Evolutionary conservation across 768 basidiomycete genomes (phyloP).

Genomic region (Dictyophora rubrovolvata): DNA sequence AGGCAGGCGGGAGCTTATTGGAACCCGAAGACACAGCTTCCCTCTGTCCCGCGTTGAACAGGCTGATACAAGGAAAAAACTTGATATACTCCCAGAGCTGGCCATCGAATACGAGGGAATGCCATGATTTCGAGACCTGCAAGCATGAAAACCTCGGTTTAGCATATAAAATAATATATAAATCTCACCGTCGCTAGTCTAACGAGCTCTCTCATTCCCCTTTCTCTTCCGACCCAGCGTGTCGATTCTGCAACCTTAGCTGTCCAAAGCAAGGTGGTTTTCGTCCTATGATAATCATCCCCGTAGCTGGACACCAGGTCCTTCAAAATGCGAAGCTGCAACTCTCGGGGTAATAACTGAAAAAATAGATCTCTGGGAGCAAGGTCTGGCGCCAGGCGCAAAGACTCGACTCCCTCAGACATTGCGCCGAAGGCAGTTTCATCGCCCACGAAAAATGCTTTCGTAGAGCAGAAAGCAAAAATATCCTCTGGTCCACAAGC

Average conservation of each 20-base stretch:
- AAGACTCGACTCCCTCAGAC: background rate
- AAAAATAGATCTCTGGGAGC: slow-evolving; percentile 37
- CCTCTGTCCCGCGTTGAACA: background rate
- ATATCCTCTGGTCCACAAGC: background rate
- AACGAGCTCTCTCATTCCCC: slow-evolving; percentile 67
- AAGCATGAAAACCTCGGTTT: slow-evolving; percentile 5
- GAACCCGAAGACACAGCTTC: slow-evolving; percentile 26
- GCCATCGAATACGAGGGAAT: slow-evolving; percentile 66
- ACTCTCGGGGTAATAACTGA: slow-evolving; percentile 58
- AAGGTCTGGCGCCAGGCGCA: background rate
- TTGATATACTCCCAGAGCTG: slow-evolving; percentile 72
- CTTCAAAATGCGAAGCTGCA: slow-evolving; percentile 50
- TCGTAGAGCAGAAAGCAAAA: background rate
- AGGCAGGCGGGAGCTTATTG: slow-evolving; percentile 32
- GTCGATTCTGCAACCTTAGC: slow-evolving; percentile 48
- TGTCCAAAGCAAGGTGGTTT: slow-evolving; percentile 47
- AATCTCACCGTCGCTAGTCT: slow-evolving; percentile 65
- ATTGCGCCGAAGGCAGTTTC: background rate
- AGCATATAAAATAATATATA: background rate
- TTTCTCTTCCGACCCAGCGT: slow-evolving; percentile 68
- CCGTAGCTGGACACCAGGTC: slow-evolving; percentile 49
- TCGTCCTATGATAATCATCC: slow-evolving; percentile 39
- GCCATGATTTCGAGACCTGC: slow-evolving; percentile 75
- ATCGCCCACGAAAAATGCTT: background rate
- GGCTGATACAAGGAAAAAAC: slow-evolving; percentile 42